phyloP scores from a whole-genome alignment of 2,329 filamentous ascomycete genomes.

The Scedosporium minutisporum region DNA sequence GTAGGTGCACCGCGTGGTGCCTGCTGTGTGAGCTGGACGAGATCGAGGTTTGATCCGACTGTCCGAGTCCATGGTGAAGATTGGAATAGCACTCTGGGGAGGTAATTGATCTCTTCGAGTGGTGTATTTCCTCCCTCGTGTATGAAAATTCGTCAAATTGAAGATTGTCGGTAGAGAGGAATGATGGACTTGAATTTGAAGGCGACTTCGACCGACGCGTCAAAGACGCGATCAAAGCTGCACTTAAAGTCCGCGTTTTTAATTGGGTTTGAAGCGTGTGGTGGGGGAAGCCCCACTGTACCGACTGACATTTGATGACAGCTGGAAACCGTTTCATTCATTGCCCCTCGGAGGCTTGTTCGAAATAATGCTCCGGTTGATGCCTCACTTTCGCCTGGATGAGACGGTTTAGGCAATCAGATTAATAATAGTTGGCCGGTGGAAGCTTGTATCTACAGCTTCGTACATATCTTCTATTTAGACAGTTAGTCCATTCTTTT shows the following conservation, averaged over 20 bases:
- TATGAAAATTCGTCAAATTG: not conserved
- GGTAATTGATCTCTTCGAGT: not conserved
- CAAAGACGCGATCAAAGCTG: not conserved
- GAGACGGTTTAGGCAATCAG: no score
- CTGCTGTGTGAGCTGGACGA: conserved; percentile 70
- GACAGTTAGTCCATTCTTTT: not conserved
- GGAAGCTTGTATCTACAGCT: no score
- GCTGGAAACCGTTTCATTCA: no score
- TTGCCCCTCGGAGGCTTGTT: no score
- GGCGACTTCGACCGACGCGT: not conserved
- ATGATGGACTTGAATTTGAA: not conserved
- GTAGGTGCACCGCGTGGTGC: conserved; percentile 79
- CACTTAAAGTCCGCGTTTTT: conserved; percentile 2
- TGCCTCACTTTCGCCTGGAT: no score
- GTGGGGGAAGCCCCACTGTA: not conserved
- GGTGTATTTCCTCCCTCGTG: not conserved
- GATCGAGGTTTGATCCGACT: conserved; percentile 44
- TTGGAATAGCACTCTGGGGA: not conserved
- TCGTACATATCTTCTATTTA: no score
- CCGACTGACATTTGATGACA: not conserved
- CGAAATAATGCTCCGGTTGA: no score
- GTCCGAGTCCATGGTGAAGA: conserved; percentile 13
- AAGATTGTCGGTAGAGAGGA: not conserved
- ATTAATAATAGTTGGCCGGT: no score
- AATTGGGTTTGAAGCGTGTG: not conserved